Percentiles rank a stretch among this genome's conserved stretches.
phyloP scores from a whole-genome alignment of 805 yeast genomes.

The Ogataea polymorpha region DNA sequence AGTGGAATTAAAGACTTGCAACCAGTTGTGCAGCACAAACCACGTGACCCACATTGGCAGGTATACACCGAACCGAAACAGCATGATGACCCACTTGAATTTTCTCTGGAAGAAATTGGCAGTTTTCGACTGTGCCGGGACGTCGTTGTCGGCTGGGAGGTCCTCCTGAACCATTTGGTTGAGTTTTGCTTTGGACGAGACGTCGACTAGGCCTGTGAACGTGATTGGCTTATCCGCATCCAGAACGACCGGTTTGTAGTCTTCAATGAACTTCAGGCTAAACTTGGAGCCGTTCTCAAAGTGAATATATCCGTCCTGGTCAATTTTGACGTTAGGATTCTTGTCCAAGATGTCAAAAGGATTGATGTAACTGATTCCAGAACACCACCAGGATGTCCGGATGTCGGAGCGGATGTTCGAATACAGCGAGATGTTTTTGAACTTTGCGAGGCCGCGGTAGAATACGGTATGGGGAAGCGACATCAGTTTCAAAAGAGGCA shows the following conservation, averaged over 20 bases:
- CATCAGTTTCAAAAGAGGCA: conserved; percentile 65
- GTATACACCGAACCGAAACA: conserved; percentile 44
- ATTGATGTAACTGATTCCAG: conserved; percentile 62
- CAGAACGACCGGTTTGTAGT: conserved; percentile 56
- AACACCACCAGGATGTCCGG: conserved; percentile 80
- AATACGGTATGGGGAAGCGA: conserved; percentile 60
- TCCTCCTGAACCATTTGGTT: conserved; percentile 22
- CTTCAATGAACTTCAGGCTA: conserved; percentile 42
- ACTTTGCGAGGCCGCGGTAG: conserved; percentile 49
- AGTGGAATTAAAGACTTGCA: conserved; percentile 36
- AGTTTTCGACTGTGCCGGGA: conserved; percentile 1
- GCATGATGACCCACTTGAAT: conserved; percentile 47
- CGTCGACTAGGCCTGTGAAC: conserved; percentile 24
- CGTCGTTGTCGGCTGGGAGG: conserved; percentile 18
- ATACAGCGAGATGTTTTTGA: conserved; percentile 55
- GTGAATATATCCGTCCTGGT: conserved; percentile 42
- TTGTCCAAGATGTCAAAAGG: conserved; percentile 47
- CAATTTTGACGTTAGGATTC: conserved; percentile 34
- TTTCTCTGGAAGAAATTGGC: conserved; percentile 27
- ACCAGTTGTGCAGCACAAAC: conserved; percentile 42
- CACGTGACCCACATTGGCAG: conserved; percentile 66
- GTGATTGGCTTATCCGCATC: conserved; percentile 47
- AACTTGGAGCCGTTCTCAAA: conserved; percentile 35
- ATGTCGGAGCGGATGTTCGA: conserved; percentile 79
- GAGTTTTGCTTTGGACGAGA: conserved; percentile 10